Evolutionary conservation across 1,284 basidiomycete species (phyloP).

Genomic region (Coriolopsis trogii): DNA sequence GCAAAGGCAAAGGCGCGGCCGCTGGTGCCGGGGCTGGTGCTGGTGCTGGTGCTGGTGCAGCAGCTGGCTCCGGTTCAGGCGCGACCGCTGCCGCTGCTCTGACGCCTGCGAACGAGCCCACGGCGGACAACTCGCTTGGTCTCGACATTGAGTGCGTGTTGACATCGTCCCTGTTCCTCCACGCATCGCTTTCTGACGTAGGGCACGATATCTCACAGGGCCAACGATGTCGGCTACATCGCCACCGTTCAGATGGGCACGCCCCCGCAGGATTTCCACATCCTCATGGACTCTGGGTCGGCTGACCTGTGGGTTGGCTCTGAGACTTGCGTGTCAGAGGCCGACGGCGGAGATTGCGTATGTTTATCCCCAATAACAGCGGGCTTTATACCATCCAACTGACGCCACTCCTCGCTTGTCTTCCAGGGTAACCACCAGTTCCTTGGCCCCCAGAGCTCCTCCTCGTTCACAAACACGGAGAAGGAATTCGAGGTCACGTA

Average conservation of each 20-base stretch:
- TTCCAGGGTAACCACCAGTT: conserved; percentile 63
- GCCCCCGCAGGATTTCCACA: conserved; percentile 67
- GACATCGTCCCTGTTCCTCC: background rate
- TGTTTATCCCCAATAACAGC: conserved; percentile 29
- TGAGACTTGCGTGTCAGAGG: conserved; percentile 51
- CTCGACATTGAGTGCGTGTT: conserved; percentile 68
- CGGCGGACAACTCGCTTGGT: conserved; percentile 63
- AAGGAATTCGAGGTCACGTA: conserved; percentile 73
- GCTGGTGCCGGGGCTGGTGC: conserved; percentile 9
- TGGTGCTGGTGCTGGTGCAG: conserved; percentile 25
- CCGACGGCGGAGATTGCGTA: conserved; percentile 58
- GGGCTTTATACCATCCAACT: background rate
- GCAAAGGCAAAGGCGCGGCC: conserved; percentile 13
- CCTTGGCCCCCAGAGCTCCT: conserved; percentile 68
- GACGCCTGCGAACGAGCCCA: conserved; percentile 54
- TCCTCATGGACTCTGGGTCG: conserved; percentile 88
- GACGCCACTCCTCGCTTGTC: conserved; percentile 11
- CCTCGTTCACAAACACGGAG: conserved; percentile 61
- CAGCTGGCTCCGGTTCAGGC: too few species aligned
- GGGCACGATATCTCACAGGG: conserved; percentile 20
- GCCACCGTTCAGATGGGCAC: conserved; percentile 80
- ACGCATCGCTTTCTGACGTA: conserved; percentile 3
- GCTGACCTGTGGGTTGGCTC: conserved; percentile 83
- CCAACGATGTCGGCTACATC: conserved; percentile 63
- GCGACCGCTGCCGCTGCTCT: conserved; percentile 46